Evolutionary conservation across 768 basidiomycete species (phyloP).

Genomic region (Tephrocybe sp.): DNA sequence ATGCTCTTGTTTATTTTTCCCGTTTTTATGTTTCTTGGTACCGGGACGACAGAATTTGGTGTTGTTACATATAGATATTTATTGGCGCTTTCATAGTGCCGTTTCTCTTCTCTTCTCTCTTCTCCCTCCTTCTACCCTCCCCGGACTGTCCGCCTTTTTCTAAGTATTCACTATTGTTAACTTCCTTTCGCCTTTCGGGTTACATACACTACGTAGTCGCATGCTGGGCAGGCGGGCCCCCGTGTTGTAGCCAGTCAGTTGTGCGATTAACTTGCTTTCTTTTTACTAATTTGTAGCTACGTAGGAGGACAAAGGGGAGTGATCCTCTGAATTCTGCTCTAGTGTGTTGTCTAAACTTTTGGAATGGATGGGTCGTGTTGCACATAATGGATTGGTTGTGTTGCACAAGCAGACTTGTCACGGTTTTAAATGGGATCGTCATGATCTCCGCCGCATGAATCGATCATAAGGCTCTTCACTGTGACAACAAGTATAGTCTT

Average conservation of each 20-base stretch:
- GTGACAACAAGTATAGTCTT: too few relatives aligned
- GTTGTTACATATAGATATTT: conserved; percentile 6
- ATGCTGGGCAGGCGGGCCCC: conserved; percentile 19
- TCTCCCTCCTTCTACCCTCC: too few relatives aligned
- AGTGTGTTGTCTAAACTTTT: too few relatives aligned
- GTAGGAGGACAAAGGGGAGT: too few relatives aligned
- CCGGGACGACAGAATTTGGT: conserved; percentile 2
- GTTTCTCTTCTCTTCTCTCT: not conserved
- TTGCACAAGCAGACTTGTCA: too few relatives aligned
- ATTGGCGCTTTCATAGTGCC: not conserved
- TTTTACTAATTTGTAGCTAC: too few relatives aligned
- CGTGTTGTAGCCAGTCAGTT: conserved; percentile 17
- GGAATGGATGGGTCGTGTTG: too few relatives aligned
- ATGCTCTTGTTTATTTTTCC: conserved; percentile 1
- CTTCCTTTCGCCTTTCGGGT: conserved; percentile 1
- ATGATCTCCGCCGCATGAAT: too few relatives aligned
- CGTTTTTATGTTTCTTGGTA: conserved; percentile 14
- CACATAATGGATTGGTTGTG: too few relatives aligned
- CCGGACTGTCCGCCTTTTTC: not conserved
- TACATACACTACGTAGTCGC: conserved; percentile 15
- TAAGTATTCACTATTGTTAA: conserved; percentile 6
- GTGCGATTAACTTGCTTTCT: conserved; percentile 7
- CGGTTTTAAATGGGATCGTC: too few relatives aligned
- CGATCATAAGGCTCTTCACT: too few relatives aligned
- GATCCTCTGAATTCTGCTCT: too few relatives aligned